Conservation (phyloP, 345 rosid species). For the Ceriops tagal region DNA sequence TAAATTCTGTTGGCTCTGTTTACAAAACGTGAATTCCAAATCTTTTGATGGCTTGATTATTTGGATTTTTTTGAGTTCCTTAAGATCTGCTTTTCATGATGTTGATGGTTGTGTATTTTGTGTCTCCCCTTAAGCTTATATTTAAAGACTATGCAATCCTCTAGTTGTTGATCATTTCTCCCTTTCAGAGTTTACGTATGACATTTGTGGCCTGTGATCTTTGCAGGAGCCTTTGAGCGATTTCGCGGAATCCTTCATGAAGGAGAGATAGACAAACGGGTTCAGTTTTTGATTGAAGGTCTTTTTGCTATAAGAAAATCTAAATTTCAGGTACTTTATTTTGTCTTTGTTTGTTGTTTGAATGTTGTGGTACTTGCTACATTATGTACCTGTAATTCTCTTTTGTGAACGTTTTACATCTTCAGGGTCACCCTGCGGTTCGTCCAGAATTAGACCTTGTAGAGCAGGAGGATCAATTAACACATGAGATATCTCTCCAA, state of each 20-base stretch:
- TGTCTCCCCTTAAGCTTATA: too few relatives aligned
- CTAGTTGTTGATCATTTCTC: neutral
- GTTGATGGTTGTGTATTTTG: neutral
- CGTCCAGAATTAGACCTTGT: slow-evolving; percentile 92
- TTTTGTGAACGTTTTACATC: slow-evolving; percentile 16
- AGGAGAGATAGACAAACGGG: slow-evolving; percentile 94
- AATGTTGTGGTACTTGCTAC: neutral
- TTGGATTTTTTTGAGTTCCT: neutral
- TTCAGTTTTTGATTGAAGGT: slow-evolving; percentile 86
- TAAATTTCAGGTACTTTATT: slow-evolving; percentile 69
- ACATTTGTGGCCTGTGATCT: slow-evolving; percentile 13
- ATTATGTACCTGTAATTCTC: neutral
- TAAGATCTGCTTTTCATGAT: neutral
- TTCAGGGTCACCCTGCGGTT: slow-evolving; percentile 90
- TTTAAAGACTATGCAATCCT: neutral
- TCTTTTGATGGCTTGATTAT: neutral
- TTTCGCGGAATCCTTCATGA: slow-evolving; percentile 95
- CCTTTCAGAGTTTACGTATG: neutral
- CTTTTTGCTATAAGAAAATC: slow-evolving; percentile 80
- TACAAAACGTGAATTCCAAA: too few relatives aligned
- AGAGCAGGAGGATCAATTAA: slow-evolving; percentile 74
- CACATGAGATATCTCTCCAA: slow-evolving; percentile 84
- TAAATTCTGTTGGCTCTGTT: too few relatives aligned
- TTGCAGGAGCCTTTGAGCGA: slow-evolving; percentile 83
- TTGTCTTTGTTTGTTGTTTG: neutral